These are phyloP conservation scores for Cyclocybe cylindracea DNA, from an alignment of 768 basidiomycete genomes.

Conservation along the genomic window DNA sequence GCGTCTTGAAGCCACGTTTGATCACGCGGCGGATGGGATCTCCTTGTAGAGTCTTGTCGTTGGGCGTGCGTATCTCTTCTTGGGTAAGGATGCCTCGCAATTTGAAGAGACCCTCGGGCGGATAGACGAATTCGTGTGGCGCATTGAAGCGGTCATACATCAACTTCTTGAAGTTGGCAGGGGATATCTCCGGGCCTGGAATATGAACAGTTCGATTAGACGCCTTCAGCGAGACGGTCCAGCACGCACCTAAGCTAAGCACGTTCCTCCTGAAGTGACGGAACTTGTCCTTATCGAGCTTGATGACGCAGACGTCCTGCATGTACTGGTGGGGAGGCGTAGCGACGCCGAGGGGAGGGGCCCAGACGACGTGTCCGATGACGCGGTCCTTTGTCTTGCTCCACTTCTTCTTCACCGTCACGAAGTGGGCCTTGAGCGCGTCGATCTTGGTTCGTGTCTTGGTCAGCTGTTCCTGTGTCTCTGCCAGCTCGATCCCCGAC, in stretches of 20 bases:
- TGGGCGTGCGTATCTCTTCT: too few relatives aligned
- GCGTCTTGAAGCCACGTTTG: too few relatives aligned
- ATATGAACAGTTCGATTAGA: conserved; percentile 18
- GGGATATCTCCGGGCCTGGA: conserved; percentile 21
- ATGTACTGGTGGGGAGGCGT: conserved; percentile 33
- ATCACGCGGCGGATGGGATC: too few relatives aligned
- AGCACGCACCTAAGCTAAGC: conserved; percentile 34
- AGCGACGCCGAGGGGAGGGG: conserved; percentile 32
- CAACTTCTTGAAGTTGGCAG: too few relatives aligned
- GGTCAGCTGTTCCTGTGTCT: conserved; percentile 17
- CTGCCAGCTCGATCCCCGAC: conserved; percentile 15
- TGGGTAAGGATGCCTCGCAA: too few relatives aligned
- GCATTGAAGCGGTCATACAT: too few relatives aligned
- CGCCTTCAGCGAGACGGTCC: conserved; percentile 14
- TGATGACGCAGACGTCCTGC: conserved; percentile 37
- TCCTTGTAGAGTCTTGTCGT: too few relatives aligned
- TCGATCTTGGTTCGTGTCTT: conserved; percentile 23
- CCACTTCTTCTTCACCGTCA: conserved; percentile 33
- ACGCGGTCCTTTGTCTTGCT: conserved; percentile 28
- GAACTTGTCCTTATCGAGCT: conserved; percentile 39
- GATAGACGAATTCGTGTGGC: too few relatives aligned
- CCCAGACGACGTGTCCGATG: conserved; percentile 39
- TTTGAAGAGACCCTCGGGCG: too few relatives aligned
- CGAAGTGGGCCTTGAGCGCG: conserved; percentile 33
- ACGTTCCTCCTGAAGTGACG: conserved; percentile 32